These are phyloP conservation scores for Aspergillus baeticus DNA, from an alignment of 495 filamentous ascomycete species.

Conservation along the genomic window DNA sequence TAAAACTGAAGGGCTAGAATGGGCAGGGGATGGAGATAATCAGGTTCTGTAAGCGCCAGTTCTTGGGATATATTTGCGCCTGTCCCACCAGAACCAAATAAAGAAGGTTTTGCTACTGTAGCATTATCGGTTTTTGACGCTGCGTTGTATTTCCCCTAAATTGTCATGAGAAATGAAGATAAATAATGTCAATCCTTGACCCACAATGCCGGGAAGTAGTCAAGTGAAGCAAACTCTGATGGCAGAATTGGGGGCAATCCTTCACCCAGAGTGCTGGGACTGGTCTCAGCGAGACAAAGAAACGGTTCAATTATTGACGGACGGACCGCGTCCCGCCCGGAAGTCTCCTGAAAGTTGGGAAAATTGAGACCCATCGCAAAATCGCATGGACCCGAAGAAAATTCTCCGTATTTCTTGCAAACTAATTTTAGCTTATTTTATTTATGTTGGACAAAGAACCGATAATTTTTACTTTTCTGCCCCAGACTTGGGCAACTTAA, in stretches of 20 bases:
- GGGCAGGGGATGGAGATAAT: background rate
- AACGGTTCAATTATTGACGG: conserved; percentile 5
- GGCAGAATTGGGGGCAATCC: conserved; percentile 15
- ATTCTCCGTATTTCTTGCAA: background rate
- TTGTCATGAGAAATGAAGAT: too few species aligned
- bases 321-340: conserved; percentile 28
- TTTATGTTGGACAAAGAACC: too few species aligned
- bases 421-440: too few species aligned
- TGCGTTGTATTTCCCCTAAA: too few species aligned
- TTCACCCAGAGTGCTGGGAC: conserved; percentile 23
- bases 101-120: background rate
- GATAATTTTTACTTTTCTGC: too few species aligned
- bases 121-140: background rate
- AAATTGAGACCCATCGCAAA: background rate
- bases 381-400: conserved; percentile 10
- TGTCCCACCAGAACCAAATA: conserved; percentile 1
- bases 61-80: background rate
- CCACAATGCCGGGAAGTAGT: conserved; percentile 18
- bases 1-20: background rate
- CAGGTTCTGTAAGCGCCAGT: background rate
- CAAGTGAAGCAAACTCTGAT: conserved; percentile 12
- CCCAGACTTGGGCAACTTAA: too few species aligned
- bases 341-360: conserved; percentile 17
- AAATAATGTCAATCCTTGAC: background rate
- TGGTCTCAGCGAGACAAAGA: conserved; percentile 14